phyloP scores from a whole-genome alignment of 2,329 filamentous ascomycete genomes.

The Aphanoascus verrucosus region DNA sequence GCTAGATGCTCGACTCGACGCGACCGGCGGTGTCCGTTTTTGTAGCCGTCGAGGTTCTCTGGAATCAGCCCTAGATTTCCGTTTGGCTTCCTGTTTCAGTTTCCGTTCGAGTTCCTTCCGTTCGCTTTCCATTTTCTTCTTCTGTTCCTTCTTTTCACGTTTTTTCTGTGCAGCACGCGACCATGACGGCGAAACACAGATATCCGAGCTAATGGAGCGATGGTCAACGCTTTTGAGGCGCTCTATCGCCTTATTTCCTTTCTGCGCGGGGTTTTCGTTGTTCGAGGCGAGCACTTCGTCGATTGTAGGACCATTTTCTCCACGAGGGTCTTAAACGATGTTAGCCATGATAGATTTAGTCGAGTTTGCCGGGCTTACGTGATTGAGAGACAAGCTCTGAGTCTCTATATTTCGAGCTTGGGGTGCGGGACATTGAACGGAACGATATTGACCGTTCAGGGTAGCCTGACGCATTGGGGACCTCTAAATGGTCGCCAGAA shows the following conservation, averaged over 20 bases:
- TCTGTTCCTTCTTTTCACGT: constrained; percentile 15
- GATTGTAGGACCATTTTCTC: constrained; percentile 3
- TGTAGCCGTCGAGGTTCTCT: constrained; percentile 15
- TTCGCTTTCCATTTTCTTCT: constrained; percentile 15
- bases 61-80: background rate
- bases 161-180: constrained; percentile 13
- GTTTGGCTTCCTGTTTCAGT: constrained; percentile 12
- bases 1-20: constrained; percentile 17
- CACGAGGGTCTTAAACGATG: background rate
- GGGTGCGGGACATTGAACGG: constrained; percentile 13
- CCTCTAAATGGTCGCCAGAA: background rate
- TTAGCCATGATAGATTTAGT: background rate
- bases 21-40: constrained; percentile 13
- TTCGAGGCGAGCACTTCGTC: constrained; percentile 6
- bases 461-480: background rate
- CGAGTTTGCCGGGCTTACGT: background rate
- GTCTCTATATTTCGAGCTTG: constrained; percentile 14
- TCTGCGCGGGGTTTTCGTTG: constrained; percentile 26
- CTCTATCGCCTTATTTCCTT: constrained; percentile 28
- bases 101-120: constrained; percentile 16
- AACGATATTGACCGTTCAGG: constrained; percentile 12
- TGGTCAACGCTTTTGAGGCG: background rate
- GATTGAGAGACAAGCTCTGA: constrained; percentile 4
- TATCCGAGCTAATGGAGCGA: constrained; percentile 15
- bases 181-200: constrained; percentile 18